Conservation (phyloP, 805 yeast species). For the Metschnikowia amazonensis region DNA sequence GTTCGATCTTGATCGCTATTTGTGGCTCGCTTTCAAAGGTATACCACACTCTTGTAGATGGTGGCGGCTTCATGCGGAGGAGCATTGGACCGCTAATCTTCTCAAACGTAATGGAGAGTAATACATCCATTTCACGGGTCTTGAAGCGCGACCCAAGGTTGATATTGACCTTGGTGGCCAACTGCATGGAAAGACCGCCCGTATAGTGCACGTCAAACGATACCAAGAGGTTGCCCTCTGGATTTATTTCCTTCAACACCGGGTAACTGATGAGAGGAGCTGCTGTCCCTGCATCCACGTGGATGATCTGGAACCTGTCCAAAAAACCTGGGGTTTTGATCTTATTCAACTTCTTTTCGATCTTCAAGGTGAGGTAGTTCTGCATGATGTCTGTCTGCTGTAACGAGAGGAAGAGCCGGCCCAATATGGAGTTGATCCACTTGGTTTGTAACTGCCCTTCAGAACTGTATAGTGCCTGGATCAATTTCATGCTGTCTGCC, state of each 20-base stretch:
- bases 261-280: slow-evolving; percentile 82
- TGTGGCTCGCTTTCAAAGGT: slow-evolving; percentile 77
- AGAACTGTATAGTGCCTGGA: slow-evolving; percentile 73
- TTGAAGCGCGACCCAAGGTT: slow-evolving; percentile 73
- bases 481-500: slow-evolving; percentile 64
- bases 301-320: slow-evolving; percentile 72
- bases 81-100: slow-evolving; percentile 71
- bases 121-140: slow-evolving; percentile 70
- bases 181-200: slow-evolving; percentile 72
- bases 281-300: slow-evolving; percentile 70
- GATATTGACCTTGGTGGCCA: slow-evolving; percentile 76
- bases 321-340: slow-evolving; percentile 84
- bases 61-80: slow-evolving; percentile 78
- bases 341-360: slow-evolving; percentile 70
- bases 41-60: slow-evolving; percentile 89
- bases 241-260: slow-evolving; percentile 59
- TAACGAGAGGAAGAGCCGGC: slow-evolving; percentile 73
- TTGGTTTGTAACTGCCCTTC: slow-evolving; percentile 79
- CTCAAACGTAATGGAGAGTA: slow-evolving; percentile 64
- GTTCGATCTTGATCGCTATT: slow-evolving; percentile 74
- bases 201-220: slow-evolving; percentile 61
- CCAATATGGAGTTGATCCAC: slow-evolving; percentile 88
- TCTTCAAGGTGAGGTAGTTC: slow-evolving; percentile 50
- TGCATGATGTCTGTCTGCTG: slow-evolving; percentile 70
- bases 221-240: slow-evolving; percentile 72